Evolutionary conservation across 2,329 filamentous ascomycete genomes (phyloP).

Genomic region (Pseudogymnoascus sp.): DNA sequence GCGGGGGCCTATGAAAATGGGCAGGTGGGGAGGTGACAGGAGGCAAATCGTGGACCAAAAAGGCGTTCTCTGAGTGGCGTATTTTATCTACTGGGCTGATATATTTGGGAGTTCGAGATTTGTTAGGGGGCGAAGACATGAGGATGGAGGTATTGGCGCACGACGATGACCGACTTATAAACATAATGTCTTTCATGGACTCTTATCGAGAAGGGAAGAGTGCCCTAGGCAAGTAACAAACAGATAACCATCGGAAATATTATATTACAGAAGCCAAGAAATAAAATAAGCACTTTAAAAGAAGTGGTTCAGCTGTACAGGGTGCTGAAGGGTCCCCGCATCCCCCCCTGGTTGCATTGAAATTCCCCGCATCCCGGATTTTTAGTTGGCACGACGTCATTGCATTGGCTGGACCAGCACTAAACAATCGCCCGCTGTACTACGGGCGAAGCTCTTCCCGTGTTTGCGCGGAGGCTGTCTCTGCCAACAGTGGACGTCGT

Average conservation of each 20-base stretch:
- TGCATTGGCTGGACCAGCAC: not conserved
- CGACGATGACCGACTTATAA: constrained; percentile 5
- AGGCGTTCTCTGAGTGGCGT: not conserved
- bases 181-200: constrained; percentile 1
- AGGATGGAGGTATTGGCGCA: not conserved
- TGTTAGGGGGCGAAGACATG: not conserved
- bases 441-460: not conserved
- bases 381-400: not conserved
- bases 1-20: constrained; percentile 23
- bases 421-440: not conserved
- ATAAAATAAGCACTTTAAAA: constrained; percentile 1
- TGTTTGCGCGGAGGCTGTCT: not conserved
- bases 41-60: not conserved
- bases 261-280: constrained; percentile 3
- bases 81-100: not conserved
- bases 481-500: not conserved
- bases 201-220: not conserved
- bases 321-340: not conserved
- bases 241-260: not conserved
- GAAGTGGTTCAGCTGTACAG: not conserved
- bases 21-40: not conserved
- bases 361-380: not conserved
- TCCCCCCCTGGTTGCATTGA: not conserved
- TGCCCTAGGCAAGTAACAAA: not conserved
- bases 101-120: constrained; percentile 6